Base-by-base conservation (phyloP, 805 yeast genomes). In the Starmerella etchellsii region DNA sequence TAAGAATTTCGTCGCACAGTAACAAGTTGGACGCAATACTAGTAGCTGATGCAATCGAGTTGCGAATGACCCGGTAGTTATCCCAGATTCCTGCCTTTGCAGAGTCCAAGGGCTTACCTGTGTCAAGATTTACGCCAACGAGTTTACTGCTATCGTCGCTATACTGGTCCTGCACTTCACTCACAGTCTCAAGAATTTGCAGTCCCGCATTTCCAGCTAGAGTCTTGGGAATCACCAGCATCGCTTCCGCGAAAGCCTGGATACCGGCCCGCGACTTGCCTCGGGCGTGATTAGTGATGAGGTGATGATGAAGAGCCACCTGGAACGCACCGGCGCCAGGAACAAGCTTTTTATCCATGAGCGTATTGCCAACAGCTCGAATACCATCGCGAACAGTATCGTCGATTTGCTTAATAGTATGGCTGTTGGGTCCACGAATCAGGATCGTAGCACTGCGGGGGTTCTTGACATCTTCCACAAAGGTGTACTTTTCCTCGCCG, bases 321-420 rank as follows among this genome's bases (percentile, higher is more conserved):
- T 78, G 93, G 62, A 81, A 91, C 1, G 97, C 91, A 42, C 99
- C 99, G 1, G 91, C 99, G 47, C 99, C 99, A 6, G 98, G 95
- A 34, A 91, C 78, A 31, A 91, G 77, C 31, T 79, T 64, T 53
- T 76, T 73, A 61, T 91, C 99, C 55, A 76, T 81, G 39, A 91
- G 65, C 26, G 87, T 91, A 58, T 91, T 91, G 33, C 94, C 76
- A 15, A 91, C 96, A 1, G 96, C 85, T 52, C 98, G 76, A 44
- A 91, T 69, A 26, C 99, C 99, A 60, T 91, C 98, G 60, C 98
- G 76, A 19, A 93, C 85, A 1, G 99, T 97, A 59, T 91, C 98
- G 59, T 87, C 84, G 26, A 94, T 81, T 66, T 91, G 98, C 55
- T 75, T 81, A 52, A 91, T 72, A 31, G 83, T 75, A 62, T 88